Conservation (phyloP, 805 yeast genomes). For the Torulaspora franciscae region DNA sequence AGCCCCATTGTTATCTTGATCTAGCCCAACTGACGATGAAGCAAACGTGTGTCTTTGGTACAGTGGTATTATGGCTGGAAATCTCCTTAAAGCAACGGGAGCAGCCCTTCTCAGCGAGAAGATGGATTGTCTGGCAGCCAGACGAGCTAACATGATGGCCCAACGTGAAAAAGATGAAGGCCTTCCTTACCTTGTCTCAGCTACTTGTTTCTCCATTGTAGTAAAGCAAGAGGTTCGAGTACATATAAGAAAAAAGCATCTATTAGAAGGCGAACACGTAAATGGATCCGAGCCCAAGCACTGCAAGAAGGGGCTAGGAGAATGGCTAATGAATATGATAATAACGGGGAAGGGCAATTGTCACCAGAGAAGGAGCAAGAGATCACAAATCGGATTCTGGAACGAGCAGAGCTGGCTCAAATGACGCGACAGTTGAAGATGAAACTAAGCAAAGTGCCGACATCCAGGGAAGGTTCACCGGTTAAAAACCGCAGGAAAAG, state of each 20-base stretch:
- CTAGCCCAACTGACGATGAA: not conserved
- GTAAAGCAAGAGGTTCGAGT: conserved; percentile 1
- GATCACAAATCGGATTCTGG: conserved; percentile 30
- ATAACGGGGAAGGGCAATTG: conserved; percentile 9
- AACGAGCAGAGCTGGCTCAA: conserved; percentile 36
- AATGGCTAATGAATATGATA: conserved; percentile 3
- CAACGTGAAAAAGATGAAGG: not conserved
- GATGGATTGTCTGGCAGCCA: not conserved
- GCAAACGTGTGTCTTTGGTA: conserved; percentile 1
- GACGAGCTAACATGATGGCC: conserved; percentile 2
- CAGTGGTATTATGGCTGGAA: not conserved
- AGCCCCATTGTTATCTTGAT: not conserved
- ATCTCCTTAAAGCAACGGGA: not conserved
- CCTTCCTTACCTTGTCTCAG: not conserved
- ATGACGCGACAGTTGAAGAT: conserved; percentile 35
- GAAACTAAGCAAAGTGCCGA: conserved; percentile 31
- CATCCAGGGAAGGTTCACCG: conserved; percentile 12
- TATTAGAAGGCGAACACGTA: conserved; percentile 6
- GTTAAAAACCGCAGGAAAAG: conserved; percentile 10
- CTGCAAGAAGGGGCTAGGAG: not conserved
- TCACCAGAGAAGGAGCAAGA: conserved; percentile 33
- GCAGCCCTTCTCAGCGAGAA: not conserved
- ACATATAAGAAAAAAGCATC: conserved; percentile 4
- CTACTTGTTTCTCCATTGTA: conserved; percentile 6
- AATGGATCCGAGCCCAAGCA: conserved; percentile 8